A percentile compares a stretch with the other conserved stretches of the same genome.
phyloP scores from a whole-genome alignment of 2,329 filamentous ascomycete species.

The Penicillium nordicum region DNA sequence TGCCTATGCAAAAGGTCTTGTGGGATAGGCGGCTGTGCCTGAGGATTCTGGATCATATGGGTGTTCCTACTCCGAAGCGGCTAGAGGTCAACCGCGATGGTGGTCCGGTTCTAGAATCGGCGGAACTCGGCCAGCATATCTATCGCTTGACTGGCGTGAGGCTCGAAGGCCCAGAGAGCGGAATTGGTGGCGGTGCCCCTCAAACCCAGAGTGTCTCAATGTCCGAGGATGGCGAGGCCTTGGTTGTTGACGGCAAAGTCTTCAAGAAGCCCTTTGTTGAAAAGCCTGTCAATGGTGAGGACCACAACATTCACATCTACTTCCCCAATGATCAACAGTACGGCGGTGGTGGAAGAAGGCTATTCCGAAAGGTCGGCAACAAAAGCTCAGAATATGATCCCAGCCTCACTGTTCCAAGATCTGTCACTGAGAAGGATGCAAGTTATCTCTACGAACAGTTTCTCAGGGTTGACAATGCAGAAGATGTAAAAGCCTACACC shows the following conservation, averaged over 20 bases:
- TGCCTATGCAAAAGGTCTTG: constrained; percentile 93
- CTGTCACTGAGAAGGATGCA: constrained; percentile 72
- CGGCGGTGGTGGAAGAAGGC: constrained; percentile 81
- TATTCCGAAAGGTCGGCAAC: constrained; percentile 97
- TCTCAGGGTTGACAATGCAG: constrained; percentile 90
- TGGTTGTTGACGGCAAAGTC: constrained; percentile 78
- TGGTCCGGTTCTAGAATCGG: constrained; percentile 72
- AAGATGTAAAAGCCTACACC: constrained; percentile 98
- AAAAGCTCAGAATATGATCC: constrained; percentile 95
- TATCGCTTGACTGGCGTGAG: constrained; percentile 74
- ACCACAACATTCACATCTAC: constrained; percentile 98
- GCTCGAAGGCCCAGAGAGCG: constrained; percentile 67
- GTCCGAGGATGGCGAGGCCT: constrained; percentile 82
- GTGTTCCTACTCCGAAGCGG: constrained; percentile 82
- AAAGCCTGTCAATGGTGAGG: constrained; percentile 96
- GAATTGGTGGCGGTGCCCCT: constrained; percentile 57
- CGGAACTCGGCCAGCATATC: constrained; percentile 76
- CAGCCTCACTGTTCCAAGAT: constrained; percentile 70
- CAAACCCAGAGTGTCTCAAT: constrained; percentile 70
- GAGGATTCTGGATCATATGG: constrained; percentile 79
- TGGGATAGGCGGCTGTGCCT: constrained; percentile 94
- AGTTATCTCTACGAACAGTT: constrained; percentile 98
- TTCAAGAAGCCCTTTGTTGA: constrained; percentile 95
- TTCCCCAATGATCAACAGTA: constrained; percentile 71
- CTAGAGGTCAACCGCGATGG: constrained; percentile 92